Percentiles rank a stretch among this genome's conserved stretches.
Evolutionary conservation across 345 rosid genomes (phyloP).

Genomic region (Gossypium turneri): DNA sequence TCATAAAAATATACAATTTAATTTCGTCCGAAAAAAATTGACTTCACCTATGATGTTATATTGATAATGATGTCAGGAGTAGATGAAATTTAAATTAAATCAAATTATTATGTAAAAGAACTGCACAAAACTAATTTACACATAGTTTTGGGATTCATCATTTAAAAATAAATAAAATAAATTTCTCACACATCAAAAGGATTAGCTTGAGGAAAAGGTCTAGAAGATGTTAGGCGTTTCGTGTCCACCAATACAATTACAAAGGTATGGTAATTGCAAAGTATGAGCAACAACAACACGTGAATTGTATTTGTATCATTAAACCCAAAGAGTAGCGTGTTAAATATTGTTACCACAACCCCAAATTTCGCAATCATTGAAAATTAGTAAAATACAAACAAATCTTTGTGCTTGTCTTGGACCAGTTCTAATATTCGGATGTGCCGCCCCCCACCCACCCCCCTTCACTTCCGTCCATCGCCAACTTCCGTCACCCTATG

Average conservation of each 20-base stretch:
- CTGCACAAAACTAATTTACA: no score
- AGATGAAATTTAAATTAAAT: no score
- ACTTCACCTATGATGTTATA: no score
- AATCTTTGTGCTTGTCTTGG: not conserved
- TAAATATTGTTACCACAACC: not conserved
- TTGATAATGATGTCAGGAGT: no score
- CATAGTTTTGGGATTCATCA: no score
- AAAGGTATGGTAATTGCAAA: not conserved
- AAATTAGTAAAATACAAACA: not conserved
- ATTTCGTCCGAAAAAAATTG: rapidly evolving
- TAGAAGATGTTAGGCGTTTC: not conserved
- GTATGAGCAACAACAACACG: not conserved
- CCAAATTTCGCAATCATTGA: not conserved
- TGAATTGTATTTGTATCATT: not conserved
- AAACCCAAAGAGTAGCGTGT: not conserved
- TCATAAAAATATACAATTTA: no score
- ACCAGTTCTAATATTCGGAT: not conserved
- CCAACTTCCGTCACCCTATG: conserved; percentile 1
- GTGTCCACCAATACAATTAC: not conserved
- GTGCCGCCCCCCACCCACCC: not conserved
- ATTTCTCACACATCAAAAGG: not conserved
- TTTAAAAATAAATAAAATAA: not conserved
- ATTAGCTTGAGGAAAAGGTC: not conserved
- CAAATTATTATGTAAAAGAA: no score
- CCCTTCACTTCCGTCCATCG: not conserved